These are phyloP conservation scores for Aspergillus pseudoterreus DNA, from an alignment of 2,329 filamentous ascomycete genomes.

Conservation along the genomic window DNA sequence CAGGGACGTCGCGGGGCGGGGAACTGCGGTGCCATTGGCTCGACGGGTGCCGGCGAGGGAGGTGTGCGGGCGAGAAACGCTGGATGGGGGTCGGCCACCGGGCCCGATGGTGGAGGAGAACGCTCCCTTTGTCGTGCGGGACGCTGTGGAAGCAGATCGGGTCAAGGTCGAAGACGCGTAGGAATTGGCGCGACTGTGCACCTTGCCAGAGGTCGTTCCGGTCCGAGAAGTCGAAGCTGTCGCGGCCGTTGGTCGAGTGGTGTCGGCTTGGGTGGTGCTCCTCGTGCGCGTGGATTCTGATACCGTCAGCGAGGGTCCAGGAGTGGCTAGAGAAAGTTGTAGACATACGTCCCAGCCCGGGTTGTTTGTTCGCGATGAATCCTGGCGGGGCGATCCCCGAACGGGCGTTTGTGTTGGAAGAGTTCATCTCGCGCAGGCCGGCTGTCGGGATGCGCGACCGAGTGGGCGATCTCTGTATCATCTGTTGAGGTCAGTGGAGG, in stretches of 20 bases:
- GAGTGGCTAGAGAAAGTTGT: not conserved
- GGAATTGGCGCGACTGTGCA: conserved; percentile 37
- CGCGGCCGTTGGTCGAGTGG: conserved; percentile 23
- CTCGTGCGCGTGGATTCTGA: conserved; percentile 46
- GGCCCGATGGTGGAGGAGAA: conserved; percentile 59
- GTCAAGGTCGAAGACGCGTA: conserved; percentile 35
- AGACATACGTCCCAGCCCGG: conserved; percentile 39
- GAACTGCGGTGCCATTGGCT: conserved; percentile 40
- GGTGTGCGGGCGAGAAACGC: conserved; percentile 49
- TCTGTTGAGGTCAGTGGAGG: conserved; percentile 16
- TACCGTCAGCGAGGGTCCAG: conserved; percentile 25
- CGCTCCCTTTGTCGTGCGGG: conserved; percentile 45
- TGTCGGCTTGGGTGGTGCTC: conserved; percentile 49
- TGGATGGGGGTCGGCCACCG: conserved; percentile 46
- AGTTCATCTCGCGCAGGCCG: conserved; percentile 49
- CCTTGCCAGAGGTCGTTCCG: conserved; percentile 40
- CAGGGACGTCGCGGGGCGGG: conserved; percentile 41
- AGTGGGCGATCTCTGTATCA: conserved; percentile 22
- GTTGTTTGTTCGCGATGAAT: conserved; percentile 45
- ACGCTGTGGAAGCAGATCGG: conserved; percentile 40
- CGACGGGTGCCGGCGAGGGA: conserved; percentile 51
- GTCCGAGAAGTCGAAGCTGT: conserved; percentile 21
- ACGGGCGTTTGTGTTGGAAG: conserved; percentile 52
- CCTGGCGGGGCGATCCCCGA: conserved; percentile 43
- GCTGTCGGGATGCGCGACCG: conserved; percentile 30